A percentile compares a stretch with the other conserved stretches of the same genome.
These are phyloP conservation scores for Termitomyces sp. DNA, from an alignment of 768 basidiomycete species.

Conservation along the genomic window DNA sequence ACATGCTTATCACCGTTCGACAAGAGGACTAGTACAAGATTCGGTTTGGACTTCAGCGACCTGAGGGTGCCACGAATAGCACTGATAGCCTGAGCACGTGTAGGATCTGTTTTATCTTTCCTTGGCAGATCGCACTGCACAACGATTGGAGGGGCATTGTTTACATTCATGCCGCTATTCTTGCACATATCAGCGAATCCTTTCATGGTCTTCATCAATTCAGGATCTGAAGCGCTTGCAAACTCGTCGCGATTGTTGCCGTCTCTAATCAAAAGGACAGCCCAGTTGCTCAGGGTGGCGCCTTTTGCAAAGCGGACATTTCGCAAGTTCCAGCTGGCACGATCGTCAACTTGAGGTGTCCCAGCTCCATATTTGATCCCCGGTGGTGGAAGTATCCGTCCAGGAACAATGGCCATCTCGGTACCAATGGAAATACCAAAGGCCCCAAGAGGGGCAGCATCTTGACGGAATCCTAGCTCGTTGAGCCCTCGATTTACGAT, in stretches of 20 bases:
- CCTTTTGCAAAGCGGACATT: slow-evolving; percentile 63
- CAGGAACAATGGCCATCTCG: slow-evolving; percentile 72
- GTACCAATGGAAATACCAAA: slow-evolving; percentile 61
- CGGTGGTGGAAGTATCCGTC: slow-evolving; percentile 64
- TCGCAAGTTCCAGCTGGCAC: slow-evolving; percentile 80
- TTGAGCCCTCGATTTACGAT: slow-evolving; percentile 65
- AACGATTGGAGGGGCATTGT: slow-evolving; percentile 33
- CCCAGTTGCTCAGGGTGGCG: slow-evolving; percentile 59
- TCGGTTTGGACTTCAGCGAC: slow-evolving; percentile 45
- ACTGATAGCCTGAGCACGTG: slow-evolving; percentile 47
- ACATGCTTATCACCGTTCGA: slow-evolving; percentile 71
- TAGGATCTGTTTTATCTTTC: slow-evolving; percentile 52
- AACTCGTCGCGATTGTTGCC: slow-evolving; percentile 61
- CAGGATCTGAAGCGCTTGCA: slow-evolving; percentile 47
- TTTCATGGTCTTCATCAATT: slow-evolving; percentile 40
- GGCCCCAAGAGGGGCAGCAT: slow-evolving; percentile 40
- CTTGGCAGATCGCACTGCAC: slow-evolving; percentile 47
- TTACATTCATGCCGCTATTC: slow-evolving; percentile 59
- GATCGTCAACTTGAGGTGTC: slow-evolving; percentile 46
- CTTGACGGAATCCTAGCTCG: slow-evolving; percentile 54
- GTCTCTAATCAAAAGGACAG: slow-evolving; percentile 67
- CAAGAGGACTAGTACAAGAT: slow-evolving; percentile 63
- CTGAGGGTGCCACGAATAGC: slow-evolving; percentile 42
- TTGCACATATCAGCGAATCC: slow-evolving; percentile 66
- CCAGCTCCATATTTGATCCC: slow-evolving; percentile 55